Evolutionary conservation across 441 rosid genomes (phyloP), one percentile per base, ranked within the genome.

Genomic region (Arabidopsis lyrata): DNA sequence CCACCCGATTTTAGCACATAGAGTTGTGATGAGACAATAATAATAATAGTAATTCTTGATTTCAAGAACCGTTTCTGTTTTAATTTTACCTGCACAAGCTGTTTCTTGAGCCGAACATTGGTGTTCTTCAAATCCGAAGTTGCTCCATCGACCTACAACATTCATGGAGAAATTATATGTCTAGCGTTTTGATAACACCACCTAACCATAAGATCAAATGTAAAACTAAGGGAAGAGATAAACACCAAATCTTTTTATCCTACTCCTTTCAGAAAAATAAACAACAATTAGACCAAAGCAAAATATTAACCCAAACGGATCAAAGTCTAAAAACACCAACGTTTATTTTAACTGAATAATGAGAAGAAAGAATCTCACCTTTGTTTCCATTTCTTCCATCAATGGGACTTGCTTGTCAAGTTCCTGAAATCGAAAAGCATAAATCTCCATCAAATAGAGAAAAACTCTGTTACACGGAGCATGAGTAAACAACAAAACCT

Each of bases 391-490:
- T 73, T 89, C 94, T 55, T 84, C 91, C 79, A 84, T 79, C 63
- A 87, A 76, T 50, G 88, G 91, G 60, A 86, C 88, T 84, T 87
- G 94, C 81, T 83, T 78, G 65, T 87, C 94, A 80, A 89, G 62
- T 78, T 87, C 90, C 95, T 89, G 83, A 55, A 67, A 68, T 4
- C 29, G 8, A 65, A 77, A 44, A 42, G 60, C 53, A 38, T 34
- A 55, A 47, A 12, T 15, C 77, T 60, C 50, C 5, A 32, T 56
- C 29, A 66, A 6, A 69, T 15, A 36, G 22, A n/a, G n/a, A 71
- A 57, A 57, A 63, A 3, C 18, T 54, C 6, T 22, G 15, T n/a
- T 35, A 65, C 3, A 64, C 12, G 0, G 9, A 24, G n/a, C n/a
- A 71, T 18, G 18, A 52, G 54, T 69, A 36, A 60, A 11, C 41